Conservation (phyloP, 176 grass and related monocot species). For the Puccinellia tenuiflora region DNA sequence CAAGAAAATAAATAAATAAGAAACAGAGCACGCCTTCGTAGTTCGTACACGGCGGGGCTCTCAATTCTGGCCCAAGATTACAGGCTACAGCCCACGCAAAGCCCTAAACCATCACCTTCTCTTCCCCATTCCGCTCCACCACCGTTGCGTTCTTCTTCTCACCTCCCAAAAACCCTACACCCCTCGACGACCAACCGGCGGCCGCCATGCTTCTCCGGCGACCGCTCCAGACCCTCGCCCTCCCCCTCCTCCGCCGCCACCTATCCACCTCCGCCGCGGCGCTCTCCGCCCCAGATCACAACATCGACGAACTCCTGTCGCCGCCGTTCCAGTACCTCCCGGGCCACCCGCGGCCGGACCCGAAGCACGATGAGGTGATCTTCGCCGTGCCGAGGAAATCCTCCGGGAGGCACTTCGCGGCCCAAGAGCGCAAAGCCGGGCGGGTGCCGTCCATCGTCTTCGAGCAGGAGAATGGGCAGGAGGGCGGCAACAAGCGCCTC, state of each 20-base stretch:
- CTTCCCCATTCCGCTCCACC: conserved; percentile 1
- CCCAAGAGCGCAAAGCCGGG: conserved; percentile 73
- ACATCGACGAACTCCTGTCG: conserved; percentile 8
- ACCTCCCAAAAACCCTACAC: conserved; percentile 38
- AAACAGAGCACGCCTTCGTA: neutral
- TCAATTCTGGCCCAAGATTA: neutral
- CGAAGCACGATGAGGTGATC: conserved; percentile 85
- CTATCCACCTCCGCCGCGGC: conserved; percentile 8
- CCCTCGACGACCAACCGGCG: conserved; percentile 15
- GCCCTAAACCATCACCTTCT: conserved; percentile 1
- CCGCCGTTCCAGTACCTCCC: conserved; percentile 64
- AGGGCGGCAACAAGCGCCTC: conserved; percentile 82
- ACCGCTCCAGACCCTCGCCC: conserved; percentile 35
- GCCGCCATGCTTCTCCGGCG: conserved; percentile 69
- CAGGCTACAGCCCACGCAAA: neutral
- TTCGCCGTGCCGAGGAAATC: conserved; percentile 44
- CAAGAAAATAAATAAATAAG: too few species aligned
- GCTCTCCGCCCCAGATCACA: neutral
- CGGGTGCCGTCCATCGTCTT: conserved; percentile 87
- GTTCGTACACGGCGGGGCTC: too few species aligned
- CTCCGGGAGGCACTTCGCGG: conserved; percentile 52
- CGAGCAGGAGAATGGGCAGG: conserved; percentile 81
- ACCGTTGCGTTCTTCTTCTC: neutral
- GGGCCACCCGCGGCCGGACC: conserved; percentile 69
- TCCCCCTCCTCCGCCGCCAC: conserved; percentile 25